Conservation (phyloP, 495 filamentous ascomycete genomes). For the Cercophora samala region DNA sequence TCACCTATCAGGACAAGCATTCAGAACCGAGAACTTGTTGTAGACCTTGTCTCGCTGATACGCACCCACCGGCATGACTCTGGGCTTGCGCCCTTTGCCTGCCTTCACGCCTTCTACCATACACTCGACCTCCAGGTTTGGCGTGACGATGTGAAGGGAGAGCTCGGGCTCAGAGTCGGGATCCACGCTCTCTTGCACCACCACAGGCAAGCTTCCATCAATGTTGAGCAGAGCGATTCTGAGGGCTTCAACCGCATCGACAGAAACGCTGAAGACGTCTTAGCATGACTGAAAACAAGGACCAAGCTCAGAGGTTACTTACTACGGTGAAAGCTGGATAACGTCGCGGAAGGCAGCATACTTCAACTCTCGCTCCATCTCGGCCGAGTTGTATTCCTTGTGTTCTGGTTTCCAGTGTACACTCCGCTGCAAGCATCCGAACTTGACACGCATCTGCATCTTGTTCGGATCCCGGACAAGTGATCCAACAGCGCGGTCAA, state of each 20-base stretch:
- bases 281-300: neutral
- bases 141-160: neutral
- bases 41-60: constrained; percentile 17
- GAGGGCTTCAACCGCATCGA: neutral
- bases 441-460: constrained; percentile 51
- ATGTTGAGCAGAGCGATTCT: neutral
- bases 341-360: neutral
- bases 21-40: constrained; percentile 31
- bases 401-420: constrained; percentile 40
- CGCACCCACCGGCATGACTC: neutral
- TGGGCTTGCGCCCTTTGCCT: neutral
- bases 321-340: neutral
- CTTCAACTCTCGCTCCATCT: constrained; percentile 38
- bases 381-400: constrained; percentile 40
- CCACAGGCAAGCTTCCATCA: neutral
- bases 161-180: neutral
- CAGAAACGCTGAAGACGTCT: neutral
- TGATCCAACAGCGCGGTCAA: constrained; percentile 3
- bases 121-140: neutral
- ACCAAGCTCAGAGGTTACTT: neutral
- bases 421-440: constrained; percentile 53
- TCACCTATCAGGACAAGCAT: constrained; percentile 43
- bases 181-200: constrained; percentile 2
- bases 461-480: constrained; percentile 22
- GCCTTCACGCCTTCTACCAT: neutral